These are phyloP conservation scores for Astragalus membranaceus DNA, from an alignment of 306 rosid species.

Conservation along the genomic window DNA sequence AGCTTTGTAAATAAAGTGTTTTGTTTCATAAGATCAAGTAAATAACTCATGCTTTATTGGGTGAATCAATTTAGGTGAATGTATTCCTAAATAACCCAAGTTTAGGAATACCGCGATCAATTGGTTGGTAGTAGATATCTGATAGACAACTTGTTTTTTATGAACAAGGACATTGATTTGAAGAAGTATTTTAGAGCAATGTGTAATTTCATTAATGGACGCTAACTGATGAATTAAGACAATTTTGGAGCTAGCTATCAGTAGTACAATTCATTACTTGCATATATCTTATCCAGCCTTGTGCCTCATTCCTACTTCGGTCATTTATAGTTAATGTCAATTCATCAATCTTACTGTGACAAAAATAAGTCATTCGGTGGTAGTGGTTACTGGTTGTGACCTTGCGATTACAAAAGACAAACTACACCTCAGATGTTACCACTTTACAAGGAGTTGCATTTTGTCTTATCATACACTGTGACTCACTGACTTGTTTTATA, in stretches of 20 bases:
- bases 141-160: neutral
- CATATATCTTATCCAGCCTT: neutral
- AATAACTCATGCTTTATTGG: neutral
- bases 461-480: neutral
- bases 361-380: neutral
- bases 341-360: neutral
- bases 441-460: neutral
- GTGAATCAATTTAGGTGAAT: neutral
- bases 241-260: conserved; percentile 25
- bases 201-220: conserved; percentile 2
- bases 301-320: neutral
- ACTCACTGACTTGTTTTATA: neutral
- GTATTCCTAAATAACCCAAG: neutral
- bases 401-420: neutral
- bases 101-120: neutral
- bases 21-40: neutral
- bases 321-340: neutral
- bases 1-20: neutral
- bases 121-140: neutral
- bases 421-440: neutral
- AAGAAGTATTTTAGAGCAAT: neutral
- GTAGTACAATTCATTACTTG: neutral
- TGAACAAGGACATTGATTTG: neutral
- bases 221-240: neutral
- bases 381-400: neutral